Evolutionary conservation across 2,329 filamentous ascomycete genomes (phyloP), one percentile per base, ranked within the genome.

Genomic region (Trichophyton schoenleinii): DNA sequence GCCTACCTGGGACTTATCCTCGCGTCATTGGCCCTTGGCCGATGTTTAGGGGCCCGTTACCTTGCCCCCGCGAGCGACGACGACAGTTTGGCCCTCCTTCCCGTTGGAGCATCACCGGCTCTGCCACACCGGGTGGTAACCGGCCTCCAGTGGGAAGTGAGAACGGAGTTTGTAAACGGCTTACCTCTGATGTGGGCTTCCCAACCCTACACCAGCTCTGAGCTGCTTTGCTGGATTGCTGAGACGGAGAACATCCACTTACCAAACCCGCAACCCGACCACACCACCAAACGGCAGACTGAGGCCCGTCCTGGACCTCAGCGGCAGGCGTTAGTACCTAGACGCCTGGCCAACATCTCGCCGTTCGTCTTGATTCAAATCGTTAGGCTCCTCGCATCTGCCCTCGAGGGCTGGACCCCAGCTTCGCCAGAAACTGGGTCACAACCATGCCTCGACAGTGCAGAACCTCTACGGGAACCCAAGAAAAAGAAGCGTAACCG

Each of bases 321-420:
- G 60, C 42, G 61, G 42, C 63, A 62, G 61, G 66, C 65, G 57
- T 63, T 66, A n/a, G 66, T 66, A 59, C 59, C 62, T 52, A 63
- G 62, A 22, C 66, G 62, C 38, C 62, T 64, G 62, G 66, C 64
- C 36, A 65, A 65, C 52, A 60, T 67, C 52, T 64, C 65, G 15
- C 65, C 62, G 44, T 60, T 63, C 28, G 34, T 42, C 31, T 25
- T 58, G 57, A 31, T 46, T 58, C 36, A 42, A 42, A 42, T 58
- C 22, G 28, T 25, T 20, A n/a, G 31, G 31, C 57, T 42, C 57
- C 57, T 58, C 49, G 49, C 34, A 34, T 34, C 49, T 55, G 49
- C 49, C 34, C 49, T 55, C 31, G 49, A 55, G 28, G 34, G 25
- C 34, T 28, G 49, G 49, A 55, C 15, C 34, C n/a, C 34, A 25